A percentile compares a stretch with the other conserved stretches of the same genome.
Evolutionary conservation across 352 stramenopile genomes (phyloP).

Genomic region (Phytopythium mirpurense): DNA sequence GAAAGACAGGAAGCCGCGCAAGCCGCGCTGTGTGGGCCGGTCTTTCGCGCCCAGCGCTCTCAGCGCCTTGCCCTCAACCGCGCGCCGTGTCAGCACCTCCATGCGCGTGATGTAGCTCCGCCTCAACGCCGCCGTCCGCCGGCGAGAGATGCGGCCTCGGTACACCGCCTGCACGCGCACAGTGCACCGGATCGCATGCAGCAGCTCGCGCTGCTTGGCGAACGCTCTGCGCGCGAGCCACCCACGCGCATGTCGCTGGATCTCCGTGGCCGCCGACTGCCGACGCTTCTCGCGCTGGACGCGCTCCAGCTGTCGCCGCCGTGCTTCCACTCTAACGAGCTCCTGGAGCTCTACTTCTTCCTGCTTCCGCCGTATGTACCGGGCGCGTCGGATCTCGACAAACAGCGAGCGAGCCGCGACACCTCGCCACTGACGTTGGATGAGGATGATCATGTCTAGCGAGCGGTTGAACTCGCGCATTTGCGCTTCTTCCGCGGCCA

Average conservation of each 20-base stretch:
- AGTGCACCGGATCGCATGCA: constrained; percentile 43
- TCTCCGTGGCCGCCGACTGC: constrained; percentile 51
- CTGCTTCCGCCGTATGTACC: constrained; percentile 57
- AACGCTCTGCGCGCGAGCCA: constrained; percentile 53
- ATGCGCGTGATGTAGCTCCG: constrained; percentile 74
- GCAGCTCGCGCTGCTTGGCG: constrained; percentile 42
- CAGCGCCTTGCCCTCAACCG: constrained; percentile 58
- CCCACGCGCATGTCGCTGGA: constrained; percentile 65
- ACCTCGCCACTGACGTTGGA: constrained; percentile 72
- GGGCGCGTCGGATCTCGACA: constrained; percentile 46
- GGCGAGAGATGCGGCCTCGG: constrained; percentile 57
- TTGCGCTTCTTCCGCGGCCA: constrained; percentile 37
- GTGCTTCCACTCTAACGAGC: constrained; percentile 43
- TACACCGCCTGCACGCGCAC: constrained; percentile 64
- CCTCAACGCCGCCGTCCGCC: constrained; percentile 54
- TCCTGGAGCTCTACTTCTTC: constrained; percentile 68
- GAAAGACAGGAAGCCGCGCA: constrained; percentile 65
- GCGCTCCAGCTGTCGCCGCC: constrained; percentile 42
- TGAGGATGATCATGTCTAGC: constrained; percentile 46
- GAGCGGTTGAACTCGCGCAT: constrained; percentile 45
- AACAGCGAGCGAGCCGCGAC: constrained; percentile 61
- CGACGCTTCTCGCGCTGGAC: constrained; percentile 33
- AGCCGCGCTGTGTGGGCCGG: constrained; percentile 47
- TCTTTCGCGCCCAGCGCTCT: constrained; percentile 50
- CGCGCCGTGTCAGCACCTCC: constrained; percentile 56